These are phyloP conservation scores for Anisodus tanguticus DNA, from an alignment of 257 asterid genomes.

Conservation along the genomic window DNA sequence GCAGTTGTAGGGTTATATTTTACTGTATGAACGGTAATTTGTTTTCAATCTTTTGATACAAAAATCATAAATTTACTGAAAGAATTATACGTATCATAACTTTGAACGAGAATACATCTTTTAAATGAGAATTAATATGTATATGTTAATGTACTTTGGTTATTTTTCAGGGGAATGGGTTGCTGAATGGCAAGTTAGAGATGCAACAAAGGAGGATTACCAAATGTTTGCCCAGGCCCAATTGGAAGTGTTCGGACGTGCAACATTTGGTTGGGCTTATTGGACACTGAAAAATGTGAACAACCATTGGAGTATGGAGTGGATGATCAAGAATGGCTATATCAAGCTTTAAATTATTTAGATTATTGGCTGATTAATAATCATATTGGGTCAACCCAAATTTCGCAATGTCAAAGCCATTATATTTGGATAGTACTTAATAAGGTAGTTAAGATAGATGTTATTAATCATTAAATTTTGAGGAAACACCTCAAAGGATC, in stretches of 20 bases:
- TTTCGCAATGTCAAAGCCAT: neutral
- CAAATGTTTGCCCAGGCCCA: constrained; percentile 58
- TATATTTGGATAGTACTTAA: neutral
- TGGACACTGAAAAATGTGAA: constrained; percentile 65
- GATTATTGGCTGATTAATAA: neutral
- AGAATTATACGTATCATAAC: too few species aligned
- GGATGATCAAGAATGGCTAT: constrained; percentile 78
- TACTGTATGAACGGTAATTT: too few species aligned
- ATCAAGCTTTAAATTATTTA: constrained; percentile 42
- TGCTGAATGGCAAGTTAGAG: constrained; percentile 63
- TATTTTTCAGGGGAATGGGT: constrained; percentile 73
- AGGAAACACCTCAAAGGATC: neutral
- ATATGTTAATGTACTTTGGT: neutral
- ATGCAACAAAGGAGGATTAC: constrained; percentile 59
- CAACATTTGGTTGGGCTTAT: constrained; percentile 82
- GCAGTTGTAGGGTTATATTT: too few species aligned
- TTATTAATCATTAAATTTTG: neutral
- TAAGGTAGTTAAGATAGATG: neutral
- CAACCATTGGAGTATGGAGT: constrained; percentile 46
- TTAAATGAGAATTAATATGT: too few species aligned
- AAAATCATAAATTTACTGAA: too few species aligned
- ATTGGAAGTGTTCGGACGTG: constrained; percentile 58
- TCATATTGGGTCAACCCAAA: neutral
- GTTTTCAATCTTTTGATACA: too few species aligned
- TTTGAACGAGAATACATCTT: too few species aligned